A percentile compares a stretch with the other conserved stretches of the same genome.
Evolutionary conservation across 805 yeast genomes (phyloP).

Genomic region (Saccharomyces cerevisiae): DNA sequence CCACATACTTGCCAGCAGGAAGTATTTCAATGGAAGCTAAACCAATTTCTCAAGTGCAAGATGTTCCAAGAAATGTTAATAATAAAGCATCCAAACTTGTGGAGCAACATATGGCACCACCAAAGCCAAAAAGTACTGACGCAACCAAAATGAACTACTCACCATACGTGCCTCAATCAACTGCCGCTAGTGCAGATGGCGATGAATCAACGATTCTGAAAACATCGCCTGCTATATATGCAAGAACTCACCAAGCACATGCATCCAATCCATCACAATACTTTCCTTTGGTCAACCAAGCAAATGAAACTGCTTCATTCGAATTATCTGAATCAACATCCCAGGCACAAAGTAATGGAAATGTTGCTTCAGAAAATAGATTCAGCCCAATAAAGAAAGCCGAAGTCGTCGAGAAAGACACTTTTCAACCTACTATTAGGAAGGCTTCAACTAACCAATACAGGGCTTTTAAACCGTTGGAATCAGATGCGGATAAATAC

Average conservation of each 20-base stretch:
- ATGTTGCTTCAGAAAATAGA: constrained; percentile 1
- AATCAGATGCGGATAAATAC: constrained; percentile 20
- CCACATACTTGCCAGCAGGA: too few species aligned
- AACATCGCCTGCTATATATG: neutral
- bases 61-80: neutral
- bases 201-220: neutral
- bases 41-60: neutral
- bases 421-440: constrained; percentile 27
- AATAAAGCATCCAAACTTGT: neutral
- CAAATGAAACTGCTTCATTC: neutral
- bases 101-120: neutral
- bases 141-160: neutral
- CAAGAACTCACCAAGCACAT: neutral
- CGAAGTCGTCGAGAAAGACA: constrained; percentile 12
- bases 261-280: neutral
- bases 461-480: constrained; percentile 13
- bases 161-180: neutral
- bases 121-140: neutral
- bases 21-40: neutral
- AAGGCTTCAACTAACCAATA: constrained; percentile 15
- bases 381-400: constrained; percentile 20
- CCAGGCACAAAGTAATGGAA: neutral
- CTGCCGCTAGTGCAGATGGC: neutral
- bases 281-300: neutral
- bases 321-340: neutral